phyloP scores from a whole-genome alignment of 495 filamentous ascomycete species.

The Viridothelium virens region DNA sequence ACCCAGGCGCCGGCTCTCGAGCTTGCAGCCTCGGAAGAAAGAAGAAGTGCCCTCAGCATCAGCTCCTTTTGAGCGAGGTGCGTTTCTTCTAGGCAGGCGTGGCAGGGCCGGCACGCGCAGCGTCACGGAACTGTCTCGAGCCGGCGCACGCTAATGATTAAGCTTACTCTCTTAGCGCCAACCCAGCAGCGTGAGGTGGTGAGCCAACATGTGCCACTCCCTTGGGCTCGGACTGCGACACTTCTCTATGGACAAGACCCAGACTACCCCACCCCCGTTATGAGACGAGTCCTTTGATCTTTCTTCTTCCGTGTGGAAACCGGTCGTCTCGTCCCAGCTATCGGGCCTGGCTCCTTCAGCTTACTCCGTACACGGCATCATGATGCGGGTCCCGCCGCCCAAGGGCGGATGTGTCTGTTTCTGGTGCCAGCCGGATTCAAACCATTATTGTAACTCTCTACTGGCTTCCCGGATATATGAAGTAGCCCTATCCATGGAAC shows the following conservation, averaged over 20 bases:
- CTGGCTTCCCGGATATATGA: neutral
- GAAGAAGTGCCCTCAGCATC: neutral
- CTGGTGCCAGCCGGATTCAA: neutral
- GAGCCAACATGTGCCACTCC: no score
- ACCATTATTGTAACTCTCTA: neutral
- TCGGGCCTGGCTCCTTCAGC: neutral
- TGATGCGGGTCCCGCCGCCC: neutral
- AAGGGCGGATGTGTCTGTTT: neutral
- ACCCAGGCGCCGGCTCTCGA: neutral
- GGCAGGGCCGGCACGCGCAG: neutral
- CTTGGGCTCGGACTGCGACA: neutral
- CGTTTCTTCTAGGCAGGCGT: neutral
- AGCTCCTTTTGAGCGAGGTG: neutral
- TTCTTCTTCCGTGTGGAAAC: constrained; percentile 3
- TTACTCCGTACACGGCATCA: neutral
- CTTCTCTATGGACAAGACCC: neutral
- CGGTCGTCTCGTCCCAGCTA: neutral
- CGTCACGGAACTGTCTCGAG: constrained; percentile 10
- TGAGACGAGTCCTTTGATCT: constrained; percentile 4
- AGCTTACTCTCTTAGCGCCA: constrained; percentile 8
- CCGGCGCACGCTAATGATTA: constrained; percentile 6
- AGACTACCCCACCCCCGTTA: neutral
- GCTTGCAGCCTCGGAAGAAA: neutral
- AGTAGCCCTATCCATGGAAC: constrained; percentile 1
- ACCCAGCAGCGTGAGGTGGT: neutral